A percentile compares a stretch with the other conserved stretches of the same genome.
These are phyloP conservation scores for Corymbia calophylla DNA, from an alignment of 441 rosid genomes.

Conservation along the genomic window DNA sequence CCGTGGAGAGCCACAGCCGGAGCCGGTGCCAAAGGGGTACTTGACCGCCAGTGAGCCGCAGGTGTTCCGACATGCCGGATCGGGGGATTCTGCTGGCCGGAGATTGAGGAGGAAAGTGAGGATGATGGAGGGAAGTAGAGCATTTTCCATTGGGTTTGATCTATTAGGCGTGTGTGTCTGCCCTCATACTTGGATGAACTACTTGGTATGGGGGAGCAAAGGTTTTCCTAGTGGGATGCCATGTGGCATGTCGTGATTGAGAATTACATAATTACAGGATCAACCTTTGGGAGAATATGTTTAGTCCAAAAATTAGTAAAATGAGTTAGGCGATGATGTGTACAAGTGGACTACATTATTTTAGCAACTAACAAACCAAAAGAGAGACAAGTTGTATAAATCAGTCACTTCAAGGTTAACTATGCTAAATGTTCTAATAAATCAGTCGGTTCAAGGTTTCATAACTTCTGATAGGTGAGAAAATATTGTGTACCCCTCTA, in stretches of 20 bases:
- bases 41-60: conserved; percentile 33
- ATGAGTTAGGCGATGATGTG: neutral
- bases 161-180: neutral
- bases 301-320: neutral
- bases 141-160: neutral
- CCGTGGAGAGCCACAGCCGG: conserved; percentile 41
- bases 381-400: neutral
- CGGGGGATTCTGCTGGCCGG: neutral
- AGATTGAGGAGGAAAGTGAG: neutral
- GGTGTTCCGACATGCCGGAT: conserved; percentile 15
- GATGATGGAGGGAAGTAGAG: neutral
- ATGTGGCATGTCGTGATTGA: neutral
- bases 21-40: conserved; percentile 42
- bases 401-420: neutral
- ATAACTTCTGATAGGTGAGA: neutral
- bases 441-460: neutral
- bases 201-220: neutral
- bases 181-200: neutral
- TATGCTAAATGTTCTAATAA: neutral
- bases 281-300: neutral
- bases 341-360: neutral
- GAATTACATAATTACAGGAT: neutral
- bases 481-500: too few relatives aligned
- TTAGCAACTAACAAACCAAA: neutral
- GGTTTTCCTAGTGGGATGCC: neutral